Conservation (phyloP, 352 stramenopile genomes). For the Phytophthora pseudosyringae region DNA sequence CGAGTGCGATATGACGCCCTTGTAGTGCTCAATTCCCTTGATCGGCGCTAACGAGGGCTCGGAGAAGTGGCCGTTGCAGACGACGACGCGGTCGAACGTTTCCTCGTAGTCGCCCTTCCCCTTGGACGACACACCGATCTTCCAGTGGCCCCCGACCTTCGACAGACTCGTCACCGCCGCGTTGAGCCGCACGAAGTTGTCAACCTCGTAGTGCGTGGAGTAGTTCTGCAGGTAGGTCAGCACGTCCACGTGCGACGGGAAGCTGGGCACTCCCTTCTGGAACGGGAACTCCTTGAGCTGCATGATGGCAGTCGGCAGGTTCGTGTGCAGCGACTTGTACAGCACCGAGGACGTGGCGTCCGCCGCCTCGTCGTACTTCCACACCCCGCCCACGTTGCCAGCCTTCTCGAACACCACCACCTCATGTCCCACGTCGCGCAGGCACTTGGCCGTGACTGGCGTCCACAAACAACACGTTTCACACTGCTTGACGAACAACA, state of each 20-base stretch:
- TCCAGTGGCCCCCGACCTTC: slow-evolving; percentile 49
- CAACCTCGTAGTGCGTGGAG: slow-evolving; percentile 57
- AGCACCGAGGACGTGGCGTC: slow-evolving; percentile 59
- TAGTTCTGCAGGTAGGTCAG: slow-evolving; percentile 78
- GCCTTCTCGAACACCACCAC: slow-evolving; percentile 82
- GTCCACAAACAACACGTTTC: neutral
- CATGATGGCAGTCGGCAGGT: slow-evolving; percentile 83
- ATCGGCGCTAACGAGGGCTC: slow-evolving; percentile 55
- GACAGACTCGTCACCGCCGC: slow-evolving; percentile 56
- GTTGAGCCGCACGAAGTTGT: slow-evolving; percentile 54
- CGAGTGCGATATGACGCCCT: slow-evolving; percentile 52
- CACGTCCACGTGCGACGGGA: slow-evolving; percentile 68
- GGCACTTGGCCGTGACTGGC: slow-evolving; percentile 70
- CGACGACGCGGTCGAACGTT: slow-evolving; percentile 71
- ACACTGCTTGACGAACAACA: neutral
- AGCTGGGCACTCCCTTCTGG: slow-evolving; percentile 54
- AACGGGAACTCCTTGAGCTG: slow-evolving; percentile 77
- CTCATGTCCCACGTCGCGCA: slow-evolving; percentile 68
- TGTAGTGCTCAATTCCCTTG: slow-evolving; percentile 60
- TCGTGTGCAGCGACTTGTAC: slow-evolving; percentile 87
- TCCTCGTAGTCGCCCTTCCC: slow-evolving; percentile 64
- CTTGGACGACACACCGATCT: slow-evolving; percentile 43
- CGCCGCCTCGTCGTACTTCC: slow-evolving; percentile 68
- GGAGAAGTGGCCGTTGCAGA: slow-evolving; percentile 86
- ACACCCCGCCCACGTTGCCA: slow-evolving; percentile 68